phyloP scores from a whole-genome alignment of 805 yeast species.

The Hanseniaspora thailandica region DNA sequence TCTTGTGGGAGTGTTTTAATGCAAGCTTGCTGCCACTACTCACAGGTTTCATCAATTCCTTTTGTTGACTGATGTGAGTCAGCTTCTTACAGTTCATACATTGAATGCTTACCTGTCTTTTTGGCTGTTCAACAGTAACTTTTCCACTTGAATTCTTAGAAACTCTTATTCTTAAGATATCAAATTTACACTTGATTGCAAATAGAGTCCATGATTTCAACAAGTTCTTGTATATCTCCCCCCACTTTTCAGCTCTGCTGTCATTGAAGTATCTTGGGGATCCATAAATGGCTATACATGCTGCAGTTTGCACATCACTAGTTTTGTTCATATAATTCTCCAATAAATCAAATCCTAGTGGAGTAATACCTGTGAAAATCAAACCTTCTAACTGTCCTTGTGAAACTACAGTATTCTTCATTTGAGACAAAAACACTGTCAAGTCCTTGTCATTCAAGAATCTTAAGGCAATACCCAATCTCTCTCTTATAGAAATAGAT shows the following conservation, averaged over 20 bases:
- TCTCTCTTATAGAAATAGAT: conserved; percentile 74
- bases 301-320: conserved; percentile 84
- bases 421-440: conserved; percentile 53
- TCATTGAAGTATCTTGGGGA: conserved; percentile 75
- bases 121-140: conserved; percentile 38
- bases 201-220: conserved; percentile 75
- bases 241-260: conserved; percentile 66
- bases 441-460: conserved; percentile 73
- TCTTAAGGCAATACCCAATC: conserved; percentile 81
- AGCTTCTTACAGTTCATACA: conserved; percentile 75
- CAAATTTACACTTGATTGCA: conserved; percentile 70
- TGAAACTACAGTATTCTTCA: conserved; percentile 57
- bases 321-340: conserved; percentile 83
- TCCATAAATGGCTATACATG: conserved; percentile 66
- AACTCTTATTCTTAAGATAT: conserved; percentile 59
- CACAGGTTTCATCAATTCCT: not conserved
- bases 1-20: not conserved
- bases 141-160: conserved; percentile 43
- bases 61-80: conserved; percentile 33
- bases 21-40: not conserved
- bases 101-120: conserved; percentile 68
- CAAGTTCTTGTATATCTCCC: conserved; percentile 51
- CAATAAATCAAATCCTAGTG: conserved; percentile 63
- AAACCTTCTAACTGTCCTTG: conserved; percentile 87
- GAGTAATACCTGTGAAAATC: conserved; percentile 83